These are phyloP conservation scores for Wickerhamomyces xylosicus DNA, from an alignment of 805 yeast genomes.

Conservation along the genomic window DNA sequence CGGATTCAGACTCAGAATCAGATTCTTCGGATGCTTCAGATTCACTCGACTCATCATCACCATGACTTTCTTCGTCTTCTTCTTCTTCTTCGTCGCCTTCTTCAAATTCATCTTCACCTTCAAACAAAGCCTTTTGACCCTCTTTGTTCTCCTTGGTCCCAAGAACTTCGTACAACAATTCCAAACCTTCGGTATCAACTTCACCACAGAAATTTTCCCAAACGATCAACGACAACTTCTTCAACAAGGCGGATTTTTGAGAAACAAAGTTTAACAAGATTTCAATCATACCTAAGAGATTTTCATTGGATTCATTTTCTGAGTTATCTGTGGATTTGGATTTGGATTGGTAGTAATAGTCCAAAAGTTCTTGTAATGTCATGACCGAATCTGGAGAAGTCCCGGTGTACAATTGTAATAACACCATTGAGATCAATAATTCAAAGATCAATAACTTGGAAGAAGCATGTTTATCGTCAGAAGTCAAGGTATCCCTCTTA, in stretches of 20 bases:
- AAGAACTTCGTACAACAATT: constrained; percentile 43
- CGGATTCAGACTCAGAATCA: constrained; percentile 20
- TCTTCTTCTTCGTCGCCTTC: constrained; percentile 37
- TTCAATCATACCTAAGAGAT: constrained; percentile 45
- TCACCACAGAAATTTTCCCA: constrained; percentile 47
- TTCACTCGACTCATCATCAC: constrained; percentile 20
- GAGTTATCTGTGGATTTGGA: too few relatives aligned
- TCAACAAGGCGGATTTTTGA: constrained; percentile 46
- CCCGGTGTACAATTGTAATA: constrained; percentile 70
- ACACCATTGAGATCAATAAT: constrained; percentile 62
- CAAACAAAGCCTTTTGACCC: constrained; percentile 72
- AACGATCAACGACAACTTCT: constrained; percentile 43
- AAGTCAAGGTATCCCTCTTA: constrained; percentile 21
- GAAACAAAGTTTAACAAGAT: constrained; percentile 47
- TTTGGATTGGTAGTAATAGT: constrained; percentile 42
- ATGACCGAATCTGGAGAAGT: constrained; percentile 59
- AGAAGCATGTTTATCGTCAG: constrained; percentile 9
- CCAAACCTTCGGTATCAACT: constrained; percentile 34
- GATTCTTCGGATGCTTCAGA: constrained; percentile 29
- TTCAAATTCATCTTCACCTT: constrained; percentile 42
- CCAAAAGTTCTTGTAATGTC: constrained; percentile 61
- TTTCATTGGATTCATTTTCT: constrained; percentile 29
- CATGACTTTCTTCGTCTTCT: constrained; percentile 20
- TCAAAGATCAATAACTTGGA: constrained; percentile 56
- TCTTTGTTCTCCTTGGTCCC: constrained; percentile 65